Evolutionary conservation across 2,329 filamentous ascomycete genomes (phyloP).

Genomic region (Sporothrix curviconia): DNA sequence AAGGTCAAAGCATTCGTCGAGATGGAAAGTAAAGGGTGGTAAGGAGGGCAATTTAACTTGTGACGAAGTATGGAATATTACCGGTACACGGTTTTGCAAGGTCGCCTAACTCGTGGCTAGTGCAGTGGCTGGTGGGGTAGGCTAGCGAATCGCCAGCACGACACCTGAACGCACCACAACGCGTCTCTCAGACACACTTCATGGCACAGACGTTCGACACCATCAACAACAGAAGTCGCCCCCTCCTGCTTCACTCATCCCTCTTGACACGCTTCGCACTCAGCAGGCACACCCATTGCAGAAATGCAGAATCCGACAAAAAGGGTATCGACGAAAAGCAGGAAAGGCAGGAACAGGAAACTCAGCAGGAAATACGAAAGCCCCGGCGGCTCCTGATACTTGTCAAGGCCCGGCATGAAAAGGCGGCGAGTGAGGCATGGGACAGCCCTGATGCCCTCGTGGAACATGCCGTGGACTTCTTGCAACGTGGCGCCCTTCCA

Average conservation of each 20-base stretch:
- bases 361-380: not conserved
- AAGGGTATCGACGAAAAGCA: constrained; percentile 2
- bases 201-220: not conserved
- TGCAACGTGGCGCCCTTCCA: not conserved
- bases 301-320: constrained; percentile 3
- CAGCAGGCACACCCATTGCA: not conserved
- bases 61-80: too few species aligned
- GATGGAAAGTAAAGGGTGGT: too few species aligned
- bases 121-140: too few species aligned
- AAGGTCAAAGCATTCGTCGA: too few species aligned
- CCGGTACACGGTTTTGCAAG: too few species aligned
- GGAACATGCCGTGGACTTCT: constrained; percentile 1
- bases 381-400: not conserved
- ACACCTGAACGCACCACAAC: too few species aligned
- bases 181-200: not conserved
- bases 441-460: constrained; percentile 1
- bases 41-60: too few species aligned
- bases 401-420: constrained; percentile 1
- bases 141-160: too few species aligned
- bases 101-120: too few species aligned
- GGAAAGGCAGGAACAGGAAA: too few species aligned
- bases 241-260: not conserved
- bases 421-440: constrained; percentile 2
- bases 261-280: not conserved
- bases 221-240: not conserved